Evolutionary conservation across 2,329 filamentous ascomycete genomes (phyloP), one percentile per base, ranked within the genome.

Genomic region (Dothideomycetes sp.): DNA sequence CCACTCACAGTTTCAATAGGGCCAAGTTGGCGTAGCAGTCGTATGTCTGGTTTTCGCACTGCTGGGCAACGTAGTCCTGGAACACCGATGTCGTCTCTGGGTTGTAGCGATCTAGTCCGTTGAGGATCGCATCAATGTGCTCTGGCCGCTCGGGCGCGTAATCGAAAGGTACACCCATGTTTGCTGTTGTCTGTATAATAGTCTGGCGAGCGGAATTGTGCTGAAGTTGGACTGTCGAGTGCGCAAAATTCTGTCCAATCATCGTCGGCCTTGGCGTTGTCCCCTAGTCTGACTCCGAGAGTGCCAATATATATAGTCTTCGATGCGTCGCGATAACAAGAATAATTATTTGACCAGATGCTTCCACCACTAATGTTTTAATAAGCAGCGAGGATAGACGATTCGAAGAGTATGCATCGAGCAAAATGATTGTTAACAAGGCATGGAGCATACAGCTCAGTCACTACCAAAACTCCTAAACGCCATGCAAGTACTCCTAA

Each of bases 11-110:
- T 72, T 98, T 98, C 66, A 98, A 63, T 49, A 98, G 70, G 36
- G 91, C 93, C 62, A 95, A 72, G 69, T 96, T 98, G 55, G 91
- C 87, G 66, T 95, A 96, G 72, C 82, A 85, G 67, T 98, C 91
- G 66, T 86, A 88, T 53, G 83, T 88, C 68, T 87, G 82, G 64
- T 84, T 80, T 66, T 96, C 89, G 72, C 91, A 98, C 69, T 98
- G 91, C 65, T 87, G 80, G 58, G 76, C 75, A 47, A 98, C 81
- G 66, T 98, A 98, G 62, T 85, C 82, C 73, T 98, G 89, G 64
- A 98, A 91, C 50, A 84, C 75, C 47, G 77, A 77, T 36, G 93
- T 94, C 37, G 91, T 94, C 71, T 98, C 91, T 31, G 91, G 91
- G 66, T 98, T 98, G 72, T 98, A 98, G 58, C 91, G 78, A 67